Percentiles rank a stretch among this genome's conserved stretches.
These are phyloP conservation scores for Xylaria digitata DNA, from an alignment of 2,329 filamentous ascomycete species.

Conservation along the genomic window DNA sequence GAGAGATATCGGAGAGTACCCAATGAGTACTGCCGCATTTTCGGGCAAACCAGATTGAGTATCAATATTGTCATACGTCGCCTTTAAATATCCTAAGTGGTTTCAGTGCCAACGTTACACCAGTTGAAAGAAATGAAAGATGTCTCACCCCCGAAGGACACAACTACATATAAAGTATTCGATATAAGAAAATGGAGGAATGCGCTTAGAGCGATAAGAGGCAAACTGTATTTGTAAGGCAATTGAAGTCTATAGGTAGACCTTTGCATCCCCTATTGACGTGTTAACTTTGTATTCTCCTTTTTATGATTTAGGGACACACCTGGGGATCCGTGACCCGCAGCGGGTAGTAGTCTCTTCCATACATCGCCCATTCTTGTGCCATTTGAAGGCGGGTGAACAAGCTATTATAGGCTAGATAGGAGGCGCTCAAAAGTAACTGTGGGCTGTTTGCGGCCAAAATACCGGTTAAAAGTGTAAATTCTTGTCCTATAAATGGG, in stretches of 20 bases:
- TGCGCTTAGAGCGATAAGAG: constrained; percentile 50
- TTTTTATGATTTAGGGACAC: neutral
- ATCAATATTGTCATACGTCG: neutral
- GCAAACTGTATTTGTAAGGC: constrained; percentile 55
- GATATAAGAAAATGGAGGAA: constrained; percentile 58
- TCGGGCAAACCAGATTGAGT: constrained; percentile 29
- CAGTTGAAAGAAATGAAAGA: too few species aligned
- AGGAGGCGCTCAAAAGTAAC: constrained; percentile 54
- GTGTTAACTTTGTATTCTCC: constrained; percentile 1
- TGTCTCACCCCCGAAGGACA: constrained; percentile 42
- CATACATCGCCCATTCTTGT: constrained; percentile 56
- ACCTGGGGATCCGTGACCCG: constrained; percentile 51
- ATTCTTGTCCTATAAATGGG: neutral
- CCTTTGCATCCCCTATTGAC: constrained; percentile 47
- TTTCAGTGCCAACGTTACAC: too few species aligned
- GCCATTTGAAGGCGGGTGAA: constrained; percentile 57
- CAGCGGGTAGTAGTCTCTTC: constrained; percentile 46
- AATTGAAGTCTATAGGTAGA: constrained; percentile 55
- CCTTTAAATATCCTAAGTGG: neutral
- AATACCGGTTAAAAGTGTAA: constrained; percentile 34
- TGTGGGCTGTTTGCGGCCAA: constrained; percentile 55
- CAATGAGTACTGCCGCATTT: constrained; percentile 33
- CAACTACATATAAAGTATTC: constrained; percentile 53
- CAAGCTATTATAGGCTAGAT: constrained; percentile 55
- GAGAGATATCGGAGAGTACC: constrained; percentile 34